A percentile compares a stretch with the other conserved stretches of the same genome.
phyloP scores from a whole-genome alignment of 2,329 filamentous ascomycete genomes.

The Cladophialophora chaetospira region DNA sequence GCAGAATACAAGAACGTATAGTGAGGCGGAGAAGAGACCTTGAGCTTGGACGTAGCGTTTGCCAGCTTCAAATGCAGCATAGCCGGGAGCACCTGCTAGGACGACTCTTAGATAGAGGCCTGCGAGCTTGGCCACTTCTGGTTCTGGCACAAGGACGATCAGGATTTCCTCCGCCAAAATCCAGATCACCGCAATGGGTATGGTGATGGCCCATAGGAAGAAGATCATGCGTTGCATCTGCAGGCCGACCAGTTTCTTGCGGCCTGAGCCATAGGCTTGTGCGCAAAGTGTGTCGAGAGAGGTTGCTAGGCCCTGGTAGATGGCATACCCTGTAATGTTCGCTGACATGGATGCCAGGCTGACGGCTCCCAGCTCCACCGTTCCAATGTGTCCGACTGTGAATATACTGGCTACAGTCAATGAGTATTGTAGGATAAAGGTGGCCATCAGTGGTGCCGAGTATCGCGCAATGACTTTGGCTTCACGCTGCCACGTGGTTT shows the following conservation, averaged over 20 bases:
- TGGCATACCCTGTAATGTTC: slow-evolving; percentile 74
- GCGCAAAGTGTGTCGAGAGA: slow-evolving; percentile 89
- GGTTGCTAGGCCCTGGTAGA: slow-evolving; percentile 75
- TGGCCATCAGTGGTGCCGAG: slow-evolving; percentile 69
- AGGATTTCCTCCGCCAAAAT: slow-evolving; percentile 67
- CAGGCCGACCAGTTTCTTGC: slow-evolving; percentile 82
- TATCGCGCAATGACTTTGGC: slow-evolving; percentile 76
- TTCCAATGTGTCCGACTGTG: slow-evolving; percentile 74
- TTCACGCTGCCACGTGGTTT: slow-evolving; percentile 90
- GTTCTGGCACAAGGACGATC: slow-evolving; percentile 68
- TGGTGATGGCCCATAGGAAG: slow-evolving; percentile 71
- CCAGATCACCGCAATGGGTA: slow-evolving; percentile 75
- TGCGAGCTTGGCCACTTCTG: slow-evolving; percentile 69
- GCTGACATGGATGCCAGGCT: slow-evolving; percentile 75
- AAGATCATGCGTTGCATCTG: slow-evolving; percentile 80
- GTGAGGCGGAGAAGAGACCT: slow-evolving; percentile 78
- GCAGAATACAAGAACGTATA: slow-evolving; percentile 79
- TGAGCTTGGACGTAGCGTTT: slow-evolving; percentile 91
- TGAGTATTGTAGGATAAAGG: slow-evolving; percentile 79
- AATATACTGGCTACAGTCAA: slow-evolving; percentile 82
- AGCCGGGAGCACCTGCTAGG: slow-evolving; percentile 71
- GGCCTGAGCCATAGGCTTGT: slow-evolving; percentile 90
- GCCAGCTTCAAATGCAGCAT: slow-evolving; percentile 72
- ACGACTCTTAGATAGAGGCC: slow-evolving; percentile 73
- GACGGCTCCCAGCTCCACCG: slow-evolving; percentile 67